Percentiles rank a stretch among this genome's conserved stretches.
Conservation (phyloP, 805 yeast genomes). For the Maudiozyma pseudohumilis region DNA sequence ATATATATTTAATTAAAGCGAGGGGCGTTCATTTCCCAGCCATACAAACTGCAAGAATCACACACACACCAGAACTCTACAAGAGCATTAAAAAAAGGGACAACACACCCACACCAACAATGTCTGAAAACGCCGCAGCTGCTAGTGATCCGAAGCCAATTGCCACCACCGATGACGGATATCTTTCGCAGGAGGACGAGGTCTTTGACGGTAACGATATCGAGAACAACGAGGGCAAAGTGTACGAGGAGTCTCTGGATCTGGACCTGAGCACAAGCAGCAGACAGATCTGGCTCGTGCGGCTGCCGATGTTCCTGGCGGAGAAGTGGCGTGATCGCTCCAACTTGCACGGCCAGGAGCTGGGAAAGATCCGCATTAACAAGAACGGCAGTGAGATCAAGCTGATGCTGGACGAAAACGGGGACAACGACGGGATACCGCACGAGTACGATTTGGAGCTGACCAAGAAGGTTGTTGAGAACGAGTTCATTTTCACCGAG, state of each 20-base stretch:
- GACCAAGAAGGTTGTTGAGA: conserved; percentile 69
- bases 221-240: conserved; percentile 30
- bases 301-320: conserved; percentile 79
- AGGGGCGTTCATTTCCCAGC: neutral
- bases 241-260: conserved; percentile 61
- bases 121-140: conserved; percentile 4
- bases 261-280: conserved; percentile 52
- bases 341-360: conserved; percentile 56
- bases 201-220: conserved; percentile 38
- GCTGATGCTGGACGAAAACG: conserved; percentile 44
- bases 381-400: conserved; percentile 44
- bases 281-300: conserved; percentile 85
- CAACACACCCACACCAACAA: neutral
- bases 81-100: no score
- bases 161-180: conserved; percentile 27
- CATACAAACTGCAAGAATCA: neutral
- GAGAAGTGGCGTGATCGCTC: conserved; percentile 66
- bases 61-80: neutral
- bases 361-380: conserved; percentile 73
- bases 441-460: conserved; percentile 74
- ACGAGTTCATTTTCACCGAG: conserved; percentile 83
- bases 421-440: conserved; percentile 51
- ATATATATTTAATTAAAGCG: no score
- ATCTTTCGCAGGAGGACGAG: conserved; percentile 34
- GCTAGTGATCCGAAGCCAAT: conserved; percentile 11